Conservation (phyloP, 257 asterid genomes). For the Pogostemon cablin region DNA sequence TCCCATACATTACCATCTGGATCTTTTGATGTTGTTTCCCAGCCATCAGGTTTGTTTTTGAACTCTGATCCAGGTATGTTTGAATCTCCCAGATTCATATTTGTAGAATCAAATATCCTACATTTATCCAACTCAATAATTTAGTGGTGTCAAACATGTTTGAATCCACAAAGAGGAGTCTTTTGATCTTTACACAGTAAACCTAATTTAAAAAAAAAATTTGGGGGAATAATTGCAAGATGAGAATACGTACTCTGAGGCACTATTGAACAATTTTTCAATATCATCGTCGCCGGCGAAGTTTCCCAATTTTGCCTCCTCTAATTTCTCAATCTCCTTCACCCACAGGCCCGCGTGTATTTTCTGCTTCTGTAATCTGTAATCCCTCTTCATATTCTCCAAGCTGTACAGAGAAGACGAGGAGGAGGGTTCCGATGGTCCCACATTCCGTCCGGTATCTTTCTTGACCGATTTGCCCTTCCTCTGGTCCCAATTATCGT, state of each 20-base stretch:
- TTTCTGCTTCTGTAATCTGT: slow-evolving; percentile 82
- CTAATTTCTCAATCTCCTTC: slow-evolving; percentile 92
- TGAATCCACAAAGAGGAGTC: not conserved
- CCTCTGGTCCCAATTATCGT: slow-evolving; percentile 92
- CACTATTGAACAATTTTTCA: slow-evolving; percentile 78
- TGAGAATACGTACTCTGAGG: slow-evolving; percentile 64
- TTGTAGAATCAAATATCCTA: slow-evolving; percentile 80
- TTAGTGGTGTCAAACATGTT: not conserved
- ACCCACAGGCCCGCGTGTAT: slow-evolving; percentile 89
- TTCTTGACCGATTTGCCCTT: slow-evolving; percentile 61
- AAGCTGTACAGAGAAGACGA: slow-evolving; percentile 57
- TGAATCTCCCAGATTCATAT: slow-evolving; percentile 53
- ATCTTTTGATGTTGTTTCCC: slow-evolving; percentile 78
- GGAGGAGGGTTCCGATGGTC: slow-evolving; percentile 21
- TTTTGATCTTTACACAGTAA: not conserved
- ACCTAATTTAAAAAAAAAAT: no score
- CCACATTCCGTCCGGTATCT: slow-evolving; percentile 27
- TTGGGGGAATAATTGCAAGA: not conserved
- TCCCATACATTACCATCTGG: slow-evolving; percentile 92
- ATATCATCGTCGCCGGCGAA: slow-evolving; percentile 62
- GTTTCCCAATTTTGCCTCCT: slow-evolving; percentile 80
- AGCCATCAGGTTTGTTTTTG: slow-evolving; percentile 87
- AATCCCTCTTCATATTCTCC: slow-evolving; percentile 83
- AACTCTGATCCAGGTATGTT: slow-evolving; percentile 50
- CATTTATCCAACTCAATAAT: slow-evolving; percentile 31